Base-by-base conservation (phyloP, 2,329 filamentous ascomycete genomes). In the Akanthomyces dipterigenus region DNA sequence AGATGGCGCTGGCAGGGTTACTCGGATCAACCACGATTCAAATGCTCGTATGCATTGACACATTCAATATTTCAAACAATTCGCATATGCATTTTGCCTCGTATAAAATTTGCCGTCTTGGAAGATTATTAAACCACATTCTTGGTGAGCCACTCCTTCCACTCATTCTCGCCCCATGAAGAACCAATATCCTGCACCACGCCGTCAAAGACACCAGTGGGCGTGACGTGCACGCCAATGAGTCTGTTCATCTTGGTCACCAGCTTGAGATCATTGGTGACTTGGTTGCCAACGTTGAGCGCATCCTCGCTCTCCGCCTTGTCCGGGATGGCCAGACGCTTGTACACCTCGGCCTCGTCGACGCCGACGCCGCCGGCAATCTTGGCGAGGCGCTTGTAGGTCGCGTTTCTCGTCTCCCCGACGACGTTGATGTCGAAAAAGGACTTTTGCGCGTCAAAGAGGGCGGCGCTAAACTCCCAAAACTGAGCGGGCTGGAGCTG, bases 371-470 rank as follows among this genome's bases (percentile, higher is more conserved):
- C 77, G 14, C 76, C 80, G 0, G 88, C 92, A n/a, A 97, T 78
- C 71, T 85, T 84, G 3, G 91, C 89, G 31, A 97, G 81, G 18
- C 92, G 82, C 65, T 80, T 80, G 73, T 98, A 98, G 2, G 92
- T 97, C 55, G 84, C 74, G 74, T 98, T 97, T 55, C 93, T 81
- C 31, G 85, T 83, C 82, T 98, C 93, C 67, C 89, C 86, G 22
- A 96, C 91, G 45, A 96, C 86, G 63, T 80, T 88, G 64, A 88
- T 88, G 73, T 98, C 93, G 70, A 96, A 97, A 76, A 88, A 98
- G 12, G 85, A 84, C 54, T 80, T 81, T 72, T 97, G 91, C 64
- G 84, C 78, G 18, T 75, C 73, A 69, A 85, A 85, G 1, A 96
- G 80, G 7, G 80, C 83, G 45, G 80, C 80, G 73, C 85, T 90